Evolutionary conservation across 1,284 basidiomycete genomes (phyloP).

Genomic region (Cryptococcus jaspeensis): DNA sequence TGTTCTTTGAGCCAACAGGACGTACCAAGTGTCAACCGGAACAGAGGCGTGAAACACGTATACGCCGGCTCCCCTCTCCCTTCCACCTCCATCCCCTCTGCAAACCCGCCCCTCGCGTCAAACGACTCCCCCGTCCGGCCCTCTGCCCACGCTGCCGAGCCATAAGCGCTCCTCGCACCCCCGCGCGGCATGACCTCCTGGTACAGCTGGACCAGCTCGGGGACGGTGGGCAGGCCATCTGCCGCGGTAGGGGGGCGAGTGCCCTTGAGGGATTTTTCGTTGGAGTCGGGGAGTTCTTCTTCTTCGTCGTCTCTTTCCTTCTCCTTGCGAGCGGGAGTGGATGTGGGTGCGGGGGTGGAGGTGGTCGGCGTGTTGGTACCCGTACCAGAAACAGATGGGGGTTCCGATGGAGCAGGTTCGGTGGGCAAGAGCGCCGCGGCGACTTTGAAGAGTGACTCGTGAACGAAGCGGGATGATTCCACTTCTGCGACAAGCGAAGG

Average conservation of each 20-base stretch:
- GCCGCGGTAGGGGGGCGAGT: constrained; percentile 61
- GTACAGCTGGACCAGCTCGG: constrained; percentile 63
- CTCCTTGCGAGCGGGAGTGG: constrained; percentile 51
- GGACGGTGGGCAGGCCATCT: constrained; percentile 71
- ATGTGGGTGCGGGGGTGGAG: too few relatives aligned
- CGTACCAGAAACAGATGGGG: constrained; percentile 63
- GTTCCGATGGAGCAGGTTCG: constrained; percentile 5
- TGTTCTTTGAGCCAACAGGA: background rate
- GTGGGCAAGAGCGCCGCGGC: constrained; percentile 30
- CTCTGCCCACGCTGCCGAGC: constrained; percentile 59
- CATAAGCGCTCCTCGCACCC: constrained; percentile 50
- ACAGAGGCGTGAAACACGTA: constrained; percentile 54
- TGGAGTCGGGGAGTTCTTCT: constrained; percentile 64
- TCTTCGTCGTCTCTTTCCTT: constrained; percentile 51
- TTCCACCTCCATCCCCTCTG: constrained; percentile 51
- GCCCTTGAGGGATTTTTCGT: constrained; percentile 63
- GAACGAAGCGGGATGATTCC: constrained; percentile 71
- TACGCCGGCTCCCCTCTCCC: constrained; percentile 62
- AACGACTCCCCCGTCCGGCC: constrained; percentile 49
- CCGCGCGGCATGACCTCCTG: constrained; percentile 27
- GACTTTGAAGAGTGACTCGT: constrained; percentile 67
- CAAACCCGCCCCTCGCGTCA: constrained; percentile 55
- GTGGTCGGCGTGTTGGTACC: constrained; percentile 56
- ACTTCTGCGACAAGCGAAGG: constrained; percentile 60
- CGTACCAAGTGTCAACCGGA: constrained; percentile 74